Evolutionary conservation across 441 rosid species (phyloP).

Genomic region (Pelargonium exstipulatum): DNA sequence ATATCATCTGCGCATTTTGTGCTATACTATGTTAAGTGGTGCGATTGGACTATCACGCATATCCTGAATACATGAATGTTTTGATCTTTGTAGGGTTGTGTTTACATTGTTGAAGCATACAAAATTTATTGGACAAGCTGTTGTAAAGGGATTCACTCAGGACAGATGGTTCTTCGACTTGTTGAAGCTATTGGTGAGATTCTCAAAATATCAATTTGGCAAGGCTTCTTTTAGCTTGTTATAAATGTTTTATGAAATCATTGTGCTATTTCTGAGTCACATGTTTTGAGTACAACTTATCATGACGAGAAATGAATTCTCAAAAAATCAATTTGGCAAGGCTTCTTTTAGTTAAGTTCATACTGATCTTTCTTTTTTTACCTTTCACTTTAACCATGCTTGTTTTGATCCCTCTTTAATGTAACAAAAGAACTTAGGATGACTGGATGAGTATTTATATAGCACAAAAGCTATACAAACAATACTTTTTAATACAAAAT

Average conservation of each 20-base stretch:
- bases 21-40: not conserved
- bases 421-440: too few species aligned
- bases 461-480: too few species aligned
- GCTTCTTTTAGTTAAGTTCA: too few species aligned
- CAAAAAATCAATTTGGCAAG: too few species aligned
- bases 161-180: slow-evolving; percentile 76
- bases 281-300: not conserved
- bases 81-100: slow-evolving; percentile 50
- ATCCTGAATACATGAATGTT: not conserved
- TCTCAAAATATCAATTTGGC: not conserved
- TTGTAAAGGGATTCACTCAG: slow-evolving; percentile 67
- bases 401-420: too few species aligned
- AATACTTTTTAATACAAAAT: too few species aligned
- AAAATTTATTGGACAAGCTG: slow-evolving; percentile 78
- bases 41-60: not conserved
- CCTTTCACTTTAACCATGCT: too few species aligned
- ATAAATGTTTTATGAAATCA: not conserved
- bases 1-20: not conserved
- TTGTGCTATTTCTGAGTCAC: not conserved
- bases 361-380: too few species aligned
- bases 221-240: not conserved
- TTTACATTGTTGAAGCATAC: slow-evolving; percentile 71
- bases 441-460: too few species aligned
- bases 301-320: not conserved
- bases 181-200: slow-evolving; percentile 88